Evolutionary conservation across 345 rosid genomes (phyloP).

Genomic region (Reutealis trisperma): DNA sequence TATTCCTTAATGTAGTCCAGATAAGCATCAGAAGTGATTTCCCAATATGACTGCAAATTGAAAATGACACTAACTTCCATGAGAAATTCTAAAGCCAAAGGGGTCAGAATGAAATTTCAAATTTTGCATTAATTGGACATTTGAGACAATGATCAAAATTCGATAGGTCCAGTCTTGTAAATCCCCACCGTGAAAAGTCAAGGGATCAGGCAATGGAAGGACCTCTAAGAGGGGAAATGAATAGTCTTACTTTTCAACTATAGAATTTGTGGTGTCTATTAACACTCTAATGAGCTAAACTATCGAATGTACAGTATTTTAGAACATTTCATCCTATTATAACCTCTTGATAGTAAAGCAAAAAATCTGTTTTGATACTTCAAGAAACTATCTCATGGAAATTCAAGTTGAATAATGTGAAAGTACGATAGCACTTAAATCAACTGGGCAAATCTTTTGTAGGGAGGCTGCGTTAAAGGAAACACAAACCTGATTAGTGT

Average conservation of each 20-base stretch:
- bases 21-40: slow-evolving; percentile 80
- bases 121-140: not conserved
- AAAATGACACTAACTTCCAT: slow-evolving; percentile 9
- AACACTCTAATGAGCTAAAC: not conserved
- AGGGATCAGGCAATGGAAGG: not conserved
- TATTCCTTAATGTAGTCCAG: slow-evolving; percentile 72
- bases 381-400: not conserved
- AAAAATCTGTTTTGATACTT: not conserved
- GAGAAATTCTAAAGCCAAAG: not conserved
- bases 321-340: not conserved
- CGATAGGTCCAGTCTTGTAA: not conserved
- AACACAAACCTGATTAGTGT: slow-evolving; percentile 78
- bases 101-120: not conserved
- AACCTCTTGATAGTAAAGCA: not conserved
- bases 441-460: not conserved
- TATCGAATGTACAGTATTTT: not conserved
- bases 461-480: not conserved
- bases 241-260: not conserved
- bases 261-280: not conserved
- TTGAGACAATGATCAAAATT: not conserved
- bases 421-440: not conserved
- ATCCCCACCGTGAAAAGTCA: not conserved
- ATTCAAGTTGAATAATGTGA: slow-evolving; percentile 7
- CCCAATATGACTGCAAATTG: slow-evolving; percentile 73
- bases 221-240: no score